phyloP scores from a whole-genome alignment of 2,329 filamentous ascomycete genomes.

The Aspergillus quadricinctus region DNA sequence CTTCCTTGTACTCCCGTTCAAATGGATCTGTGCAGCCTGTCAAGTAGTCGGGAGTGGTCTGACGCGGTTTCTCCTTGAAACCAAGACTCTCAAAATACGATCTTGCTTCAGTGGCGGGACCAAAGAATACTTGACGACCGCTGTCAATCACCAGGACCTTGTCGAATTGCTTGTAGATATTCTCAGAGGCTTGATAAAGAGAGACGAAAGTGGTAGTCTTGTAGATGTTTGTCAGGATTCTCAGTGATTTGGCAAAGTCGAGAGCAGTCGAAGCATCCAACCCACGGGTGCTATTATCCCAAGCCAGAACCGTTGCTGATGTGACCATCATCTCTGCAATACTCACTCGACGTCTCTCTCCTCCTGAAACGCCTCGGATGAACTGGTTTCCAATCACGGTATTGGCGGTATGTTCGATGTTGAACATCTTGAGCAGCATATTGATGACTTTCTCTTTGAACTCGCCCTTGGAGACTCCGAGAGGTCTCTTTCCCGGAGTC shows the following conservation, averaged over 20 bases:
- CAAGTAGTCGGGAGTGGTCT: conserved; percentile 77
- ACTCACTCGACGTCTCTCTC: conserved; percentile 73
- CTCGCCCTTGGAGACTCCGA: conserved; percentile 64
- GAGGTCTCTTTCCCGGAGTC: conserved; percentile 73
- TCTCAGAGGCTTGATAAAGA: conserved; percentile 80
- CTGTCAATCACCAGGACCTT: conserved; percentile 78
- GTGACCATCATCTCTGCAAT: conserved; percentile 82
- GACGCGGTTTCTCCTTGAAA: conserved; percentile 67
- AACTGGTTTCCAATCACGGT: conserved; percentile 83
- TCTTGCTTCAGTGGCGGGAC: conserved; percentile 62
- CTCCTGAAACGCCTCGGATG: conserved; percentile 73
- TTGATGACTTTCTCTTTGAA: conserved; percentile 74
- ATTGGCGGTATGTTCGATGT: conserved; percentile 80
- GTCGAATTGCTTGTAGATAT: conserved; percentile 74
- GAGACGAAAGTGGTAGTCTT: conserved; percentile 81
- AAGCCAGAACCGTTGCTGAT: conserved; percentile 65
- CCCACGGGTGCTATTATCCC: conserved; percentile 71
- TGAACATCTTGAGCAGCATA: conserved; percentile 83
- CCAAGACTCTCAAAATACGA: conserved; percentile 73
- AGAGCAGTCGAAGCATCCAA: conserved; percentile 65
- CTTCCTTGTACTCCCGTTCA: conserved; percentile 70
- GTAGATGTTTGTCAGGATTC: conserved; percentile 79
- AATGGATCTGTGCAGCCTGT: conserved; percentile 81
- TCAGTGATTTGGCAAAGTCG: conserved; percentile 64
- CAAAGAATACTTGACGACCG: conserved; percentile 72